Evolutionary conservation across 805 yeast genomes (phyloP), one percentile per base, ranked within the genome.

Genomic region (Lachancea thermotolerans): DNA sequence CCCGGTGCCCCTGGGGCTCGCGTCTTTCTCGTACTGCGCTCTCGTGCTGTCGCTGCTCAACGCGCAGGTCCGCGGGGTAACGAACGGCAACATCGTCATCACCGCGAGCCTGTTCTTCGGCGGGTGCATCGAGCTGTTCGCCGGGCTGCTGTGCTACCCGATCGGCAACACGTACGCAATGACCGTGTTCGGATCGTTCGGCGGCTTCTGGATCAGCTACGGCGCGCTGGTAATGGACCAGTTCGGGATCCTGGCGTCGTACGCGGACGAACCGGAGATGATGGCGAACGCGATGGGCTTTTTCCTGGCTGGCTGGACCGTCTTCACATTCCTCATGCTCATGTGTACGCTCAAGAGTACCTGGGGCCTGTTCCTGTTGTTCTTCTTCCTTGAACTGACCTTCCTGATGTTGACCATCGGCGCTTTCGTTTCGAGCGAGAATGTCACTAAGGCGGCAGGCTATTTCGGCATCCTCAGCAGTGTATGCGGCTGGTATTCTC

Each of bases 161-260:
- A 71, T 78, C 35, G 89, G 84, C 55, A 82, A 82, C 65, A 82
- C 88, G 17, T 83, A 81, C 67, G 87, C 87, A 65, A 85, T 82
- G 53, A 73, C 83, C 27, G 67, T 68, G 17, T 58, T 69, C 47
- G 65, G 69, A 31, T 60, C 72, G 4, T 70, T 67, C 53, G 91
- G 86, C 47, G 90, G 87, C 2, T 83, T 83, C 62, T 83, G 91
- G 91, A 76, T 81, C 69, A 70, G 81, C 25, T 83, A 78, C 70
- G 89, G 82, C 48, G 84, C 84, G 29, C 75, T 83, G 30, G 62
- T 66, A 47, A 71, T 76, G 39, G 81, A 79, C 39, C 74, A 75
- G 57, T 81, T 80, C 59, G 80, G 79, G 21, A 75, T 79, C 27
- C 65, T 62, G 2, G 66, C 74, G 1, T 75, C 75, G 5, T 77